Base-by-base conservation (phyloP, 2,329 filamentous ascomycete genomes). In the Claviceps sp. region DNA sequence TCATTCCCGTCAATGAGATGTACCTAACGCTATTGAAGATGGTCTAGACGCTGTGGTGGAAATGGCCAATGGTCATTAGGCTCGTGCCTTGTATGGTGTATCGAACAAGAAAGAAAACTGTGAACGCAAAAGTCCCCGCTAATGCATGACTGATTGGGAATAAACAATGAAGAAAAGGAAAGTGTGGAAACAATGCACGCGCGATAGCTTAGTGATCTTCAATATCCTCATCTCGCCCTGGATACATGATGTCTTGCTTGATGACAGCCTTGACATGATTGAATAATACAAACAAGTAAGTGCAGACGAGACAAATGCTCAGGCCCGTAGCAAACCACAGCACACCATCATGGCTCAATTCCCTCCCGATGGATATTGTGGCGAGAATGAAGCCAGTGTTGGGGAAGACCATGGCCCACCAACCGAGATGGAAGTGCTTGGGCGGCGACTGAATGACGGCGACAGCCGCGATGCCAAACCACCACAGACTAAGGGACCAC, bases 341-440 rank as follows among this genome's bases (percentile, higher is more conserved):
- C 3, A 79, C 67, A 0, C 64, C 62, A 0, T 70, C 60, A 56
- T 68, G 77, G 47, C 64, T 59, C 7, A 81, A 66, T 38, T 71
- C 69, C 4, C 71, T 71, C 1, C 71, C 75, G 22, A 81, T 74
- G 6, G 73, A 66, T 48, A 80, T 78, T 0, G 77, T 79, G 2
- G 74, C 74, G 46, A 82, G 66, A 4, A 73, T 74, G 58, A 81
- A 81, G 4, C 78, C 78, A 0, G 74, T 76, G 62, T 82, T 82
- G 45, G 78, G 78, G 62, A 82, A 82, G 9, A 81, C 76, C 62
- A 79, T 74, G 0, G 79, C 78, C 76, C 78, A 85, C 79, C 79
- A 83, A 1, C 77, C 78, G 2, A 83, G 68, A 54, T 80, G 76
- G 57, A 81, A 81, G 60, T 71, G 72, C 58, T 75, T 69, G 4